A percentile compares a stretch with the other conserved stretches of the same genome.
phyloP scores from a whole-genome alignment of 2,329 filamentous ascomycete genomes.

The Hansfordia pulvinata region DNA sequence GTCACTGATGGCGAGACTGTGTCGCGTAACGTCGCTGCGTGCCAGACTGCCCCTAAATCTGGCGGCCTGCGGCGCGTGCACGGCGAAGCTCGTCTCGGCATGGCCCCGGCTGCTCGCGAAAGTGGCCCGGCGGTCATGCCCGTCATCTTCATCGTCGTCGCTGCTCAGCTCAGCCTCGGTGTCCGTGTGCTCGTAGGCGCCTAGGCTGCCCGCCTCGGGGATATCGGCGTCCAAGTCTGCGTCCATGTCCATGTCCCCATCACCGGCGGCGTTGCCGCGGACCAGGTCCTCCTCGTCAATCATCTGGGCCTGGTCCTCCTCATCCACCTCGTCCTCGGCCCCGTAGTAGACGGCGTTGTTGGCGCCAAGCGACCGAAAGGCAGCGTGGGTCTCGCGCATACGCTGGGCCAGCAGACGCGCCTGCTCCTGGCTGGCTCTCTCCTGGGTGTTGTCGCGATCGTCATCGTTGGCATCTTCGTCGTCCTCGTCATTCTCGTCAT shows the following conservation, averaged over 20 bases:
- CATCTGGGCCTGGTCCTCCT: constrained; percentile 42
- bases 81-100: constrained; percentile 23
- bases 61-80: constrained; percentile 15
- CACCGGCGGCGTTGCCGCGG: constrained; percentile 16
- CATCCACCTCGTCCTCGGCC: constrained; percentile 38
- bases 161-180: constrained; percentile 51
- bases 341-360: constrained; percentile 34
- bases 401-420: constrained; percentile 33
- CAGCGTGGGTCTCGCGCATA: constrained; percentile 45
- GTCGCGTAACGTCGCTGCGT: constrained; percentile 25
- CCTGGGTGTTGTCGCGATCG: too few relatives aligned
- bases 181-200: constrained; percentile 65
- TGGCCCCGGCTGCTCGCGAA: constrained; percentile 20
- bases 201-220: constrained; percentile 47
- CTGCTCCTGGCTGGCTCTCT: constrained; percentile 28
- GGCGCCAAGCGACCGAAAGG: constrained; percentile 42
- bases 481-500: constrained; percentile 18
- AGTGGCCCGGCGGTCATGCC: too few relatives aligned
- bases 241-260: constrained; percentile 41
- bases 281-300: constrained; percentile 49
- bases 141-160: constrained; percentile 30
- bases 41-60: constrained; percentile 23
- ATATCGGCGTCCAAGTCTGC: constrained; percentile 61
- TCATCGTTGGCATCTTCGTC: constrained; percentile 14
- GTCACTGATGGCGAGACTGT: constrained; percentile 44